These are phyloP conservation scores for Pseudozyma tsukubaensis DNA, from an alignment of 1,284 basidiomycete genomes.

Conservation along the genomic window DNA sequence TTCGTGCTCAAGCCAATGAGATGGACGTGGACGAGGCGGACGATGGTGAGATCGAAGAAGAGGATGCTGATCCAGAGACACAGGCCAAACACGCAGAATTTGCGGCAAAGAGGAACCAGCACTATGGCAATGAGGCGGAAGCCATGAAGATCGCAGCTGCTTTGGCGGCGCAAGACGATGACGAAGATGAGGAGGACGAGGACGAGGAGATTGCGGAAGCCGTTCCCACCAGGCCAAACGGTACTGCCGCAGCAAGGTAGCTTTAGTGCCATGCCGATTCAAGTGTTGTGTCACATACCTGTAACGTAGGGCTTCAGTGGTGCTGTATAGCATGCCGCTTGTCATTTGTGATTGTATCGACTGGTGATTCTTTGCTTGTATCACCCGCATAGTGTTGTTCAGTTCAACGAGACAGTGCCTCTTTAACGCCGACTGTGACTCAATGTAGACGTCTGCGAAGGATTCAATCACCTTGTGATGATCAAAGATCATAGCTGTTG, in stretches of 20 bases:
- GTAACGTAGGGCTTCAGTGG: too few species aligned
- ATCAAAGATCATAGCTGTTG: too few species aligned
- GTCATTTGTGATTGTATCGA: too few species aligned
- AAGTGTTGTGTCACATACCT: not conserved
- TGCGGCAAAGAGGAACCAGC: conserved; percentile 63
- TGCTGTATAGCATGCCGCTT: too few species aligned
- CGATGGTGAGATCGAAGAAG: conserved; percentile 50
- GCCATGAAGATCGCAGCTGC: conserved; percentile 63
- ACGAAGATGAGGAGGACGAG: conserved; percentile 61
- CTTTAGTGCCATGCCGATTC: not conserved
- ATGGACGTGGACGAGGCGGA: conserved; percentile 45
- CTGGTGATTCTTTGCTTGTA: too few species aligned
- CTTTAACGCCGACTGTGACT: too few species aligned
- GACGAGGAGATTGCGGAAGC: conserved; percentile 31
- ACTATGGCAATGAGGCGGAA: conserved; percentile 67
- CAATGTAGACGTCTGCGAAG: too few species aligned
- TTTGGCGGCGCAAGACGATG: conserved; percentile 59
- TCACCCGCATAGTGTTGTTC: too few species aligned
- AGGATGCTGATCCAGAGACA: conserved; percentile 28
- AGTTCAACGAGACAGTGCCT: too few species aligned
- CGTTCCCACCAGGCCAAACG: conserved; percentile 25
- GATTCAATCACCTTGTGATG: too few species aligned
- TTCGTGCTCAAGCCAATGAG: conserved; percentile 50
- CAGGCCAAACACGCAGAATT: conserved; percentile 64
- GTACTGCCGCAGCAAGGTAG: conserved; percentile 24